Evolutionary conservation across 257 asterid species (phyloP).

Genomic region (Hygrophila difformis): DNA sequence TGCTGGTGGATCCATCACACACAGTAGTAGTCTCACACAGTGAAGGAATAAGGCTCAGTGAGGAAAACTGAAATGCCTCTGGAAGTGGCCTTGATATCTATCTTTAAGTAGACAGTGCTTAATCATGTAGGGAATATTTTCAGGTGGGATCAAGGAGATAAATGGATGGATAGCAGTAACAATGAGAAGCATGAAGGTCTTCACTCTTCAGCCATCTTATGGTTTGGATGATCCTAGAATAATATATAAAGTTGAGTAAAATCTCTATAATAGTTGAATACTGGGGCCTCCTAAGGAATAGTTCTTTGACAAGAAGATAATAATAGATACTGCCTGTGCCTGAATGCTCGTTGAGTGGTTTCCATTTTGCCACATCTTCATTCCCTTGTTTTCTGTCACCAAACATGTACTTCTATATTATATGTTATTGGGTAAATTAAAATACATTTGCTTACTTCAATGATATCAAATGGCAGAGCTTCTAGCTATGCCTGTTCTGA

Average conservation of each 20-base stretch:
- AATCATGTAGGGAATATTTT: constrained; percentile 5
- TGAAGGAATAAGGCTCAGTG: background rate
- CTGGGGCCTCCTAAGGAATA: constrained; percentile 13
- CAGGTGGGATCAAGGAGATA: constrained; percentile 3
- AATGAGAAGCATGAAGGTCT: background rate
- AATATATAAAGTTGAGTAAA: background rate
- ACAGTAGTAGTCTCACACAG: too few species aligned
- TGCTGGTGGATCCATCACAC: constrained; percentile 43
- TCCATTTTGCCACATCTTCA: constrained; percentile 15
- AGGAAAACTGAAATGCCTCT: constrained; percentile 16
- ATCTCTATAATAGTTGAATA: constrained; percentile 1
- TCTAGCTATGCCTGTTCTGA: too few species aligned
- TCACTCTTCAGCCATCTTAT: too few species aligned
- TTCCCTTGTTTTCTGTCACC: constrained; percentile 22
- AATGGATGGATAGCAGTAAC: background rate
- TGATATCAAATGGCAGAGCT: too few species aligned
- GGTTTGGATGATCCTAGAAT: constrained; percentile 11
- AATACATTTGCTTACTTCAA: too few species aligned
- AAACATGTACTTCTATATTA: constrained; percentile 2
- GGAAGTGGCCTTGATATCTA: constrained; percentile 12
- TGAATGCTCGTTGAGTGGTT: constrained; percentile 23
- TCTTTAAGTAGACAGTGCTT: constrained; percentile 20
- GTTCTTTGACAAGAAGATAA: background rate
- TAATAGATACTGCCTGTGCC: constrained; percentile 11
- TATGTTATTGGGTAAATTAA: too few species aligned